Evolutionary conservation across 2,329 filamentous ascomycete genomes (phyloP).

Genomic region (Claviceps sp.): DNA sequence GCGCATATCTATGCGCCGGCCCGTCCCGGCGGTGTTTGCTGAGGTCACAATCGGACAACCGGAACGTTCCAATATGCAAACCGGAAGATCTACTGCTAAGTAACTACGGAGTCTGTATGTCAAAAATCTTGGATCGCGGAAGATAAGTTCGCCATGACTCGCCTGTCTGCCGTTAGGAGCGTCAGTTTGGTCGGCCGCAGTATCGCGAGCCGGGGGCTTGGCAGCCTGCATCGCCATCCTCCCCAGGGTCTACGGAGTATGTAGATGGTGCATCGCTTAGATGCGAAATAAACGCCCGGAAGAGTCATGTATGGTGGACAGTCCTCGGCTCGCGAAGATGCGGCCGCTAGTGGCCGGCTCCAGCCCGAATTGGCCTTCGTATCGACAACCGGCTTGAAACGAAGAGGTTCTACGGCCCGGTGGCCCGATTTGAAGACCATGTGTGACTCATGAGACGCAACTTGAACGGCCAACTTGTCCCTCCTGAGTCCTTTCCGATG

Average conservation of each 20-base stretch:
- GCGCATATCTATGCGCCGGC: slow-evolving; percentile 23
- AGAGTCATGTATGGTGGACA: slow-evolving; percentile 33
- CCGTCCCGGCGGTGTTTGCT: slow-evolving; percentile 12
- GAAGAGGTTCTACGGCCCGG: slow-evolving; percentile 13
- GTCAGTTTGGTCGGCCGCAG: too few species aligned
- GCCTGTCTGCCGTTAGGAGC: slow-evolving; percentile 19
- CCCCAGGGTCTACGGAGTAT: not conserved
- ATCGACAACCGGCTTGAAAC: slow-evolving; percentile 11
- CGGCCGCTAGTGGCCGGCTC: slow-evolving; percentile 43
- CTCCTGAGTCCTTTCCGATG: too few species aligned
- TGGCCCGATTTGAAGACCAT: not conserved
- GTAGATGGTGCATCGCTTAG: slow-evolving; percentile 36
- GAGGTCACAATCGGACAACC: slow-evolving; percentile 17
- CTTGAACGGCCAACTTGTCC: not conserved
- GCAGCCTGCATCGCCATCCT: too few species aligned
- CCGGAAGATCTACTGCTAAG: slow-evolving; percentile 26
- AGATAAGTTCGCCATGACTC: slow-evolving; percentile 21
- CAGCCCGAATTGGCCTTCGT: slow-evolving; percentile 14
- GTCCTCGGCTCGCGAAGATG: slow-evolving; percentile 49
- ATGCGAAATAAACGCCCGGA: slow-evolving; percentile 43
- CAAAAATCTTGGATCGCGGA: slow-evolving; percentile 20
- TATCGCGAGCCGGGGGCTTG: not conserved
- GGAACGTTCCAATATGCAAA: slow-evolving; percentile 30
- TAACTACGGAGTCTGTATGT: slow-evolving; percentile 10
- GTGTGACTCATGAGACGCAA: not conserved